Evolutionary conservation across 495 filamentous ascomycete species (phyloP).

Genomic region (Clavariopsis aquatica): DNA sequence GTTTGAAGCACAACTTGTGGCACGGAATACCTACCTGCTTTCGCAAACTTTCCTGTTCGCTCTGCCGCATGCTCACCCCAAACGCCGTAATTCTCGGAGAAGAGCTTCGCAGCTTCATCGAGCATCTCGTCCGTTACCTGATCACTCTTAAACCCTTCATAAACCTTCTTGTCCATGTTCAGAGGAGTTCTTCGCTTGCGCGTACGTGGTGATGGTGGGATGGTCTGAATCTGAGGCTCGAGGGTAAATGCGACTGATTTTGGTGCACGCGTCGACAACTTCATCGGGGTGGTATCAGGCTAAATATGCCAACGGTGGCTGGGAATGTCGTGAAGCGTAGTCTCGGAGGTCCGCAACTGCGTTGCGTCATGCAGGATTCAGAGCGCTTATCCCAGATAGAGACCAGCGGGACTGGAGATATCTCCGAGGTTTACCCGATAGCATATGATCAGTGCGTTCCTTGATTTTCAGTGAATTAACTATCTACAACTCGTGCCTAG

Average conservation of each 20-base stretch:
- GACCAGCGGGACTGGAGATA: too few relatives aligned
- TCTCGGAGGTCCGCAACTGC: slow-evolving; percentile 13
- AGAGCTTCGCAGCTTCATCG: slow-evolving; percentile 18
- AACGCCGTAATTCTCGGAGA: slow-evolving; percentile 16
- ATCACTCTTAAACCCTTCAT: slow-evolving; percentile 11
- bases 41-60: background rate
- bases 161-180: slow-evolving; percentile 12
- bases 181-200: slow-evolving; percentile 8
- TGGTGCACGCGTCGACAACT: slow-evolving; percentile 12
- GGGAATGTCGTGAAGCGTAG: slow-evolving; percentile 16
- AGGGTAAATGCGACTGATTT: slow-evolving; percentile 24
- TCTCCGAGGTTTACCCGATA: background rate
- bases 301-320: slow-evolving; percentile 15
- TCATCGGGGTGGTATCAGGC: slow-evolving; percentile 21
- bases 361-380: slow-evolving; percentile 25
- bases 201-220: too few relatives aligned
- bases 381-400: too few relatives aligned
- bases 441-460: background rate
- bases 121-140: slow-evolving; percentile 17
- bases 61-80: slow-evolving; percentile 12
- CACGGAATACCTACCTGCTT: slow-evolving; percentile 15
- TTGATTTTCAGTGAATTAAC: background rate
- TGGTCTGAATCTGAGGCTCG: too few relatives aligned
- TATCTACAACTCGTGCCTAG: background rate
- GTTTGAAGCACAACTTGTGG: background rate